Conservation (phyloP, 306 rosid species). For the Lathyrus aphaca region DNA sequence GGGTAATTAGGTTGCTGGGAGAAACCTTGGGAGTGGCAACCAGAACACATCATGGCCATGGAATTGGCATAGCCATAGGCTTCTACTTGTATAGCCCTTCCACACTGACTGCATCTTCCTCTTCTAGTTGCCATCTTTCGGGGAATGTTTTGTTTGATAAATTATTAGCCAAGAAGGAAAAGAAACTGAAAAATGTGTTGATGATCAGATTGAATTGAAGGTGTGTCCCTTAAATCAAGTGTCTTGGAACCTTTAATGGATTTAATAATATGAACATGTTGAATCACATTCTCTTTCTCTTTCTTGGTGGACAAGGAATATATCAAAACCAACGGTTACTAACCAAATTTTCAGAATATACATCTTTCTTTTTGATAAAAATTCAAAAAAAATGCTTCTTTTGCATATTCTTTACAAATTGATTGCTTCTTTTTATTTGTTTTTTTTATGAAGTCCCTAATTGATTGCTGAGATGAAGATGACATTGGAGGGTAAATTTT, state of each 20-base stretch:
- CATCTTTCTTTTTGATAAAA: neutral
- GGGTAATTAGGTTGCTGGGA: neutral
- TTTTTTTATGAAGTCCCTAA: neutral
- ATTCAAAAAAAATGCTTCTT: neutral
- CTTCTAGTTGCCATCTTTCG: constrained; percentile 41
- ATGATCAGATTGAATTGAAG: constrained; percentile 15
- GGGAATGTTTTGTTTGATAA: neutral
- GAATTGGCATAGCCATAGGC: constrained; percentile 17
- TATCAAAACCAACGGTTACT: neutral
- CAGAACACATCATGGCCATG: constrained; percentile 28
- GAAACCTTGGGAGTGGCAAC: constrained; percentile 24
- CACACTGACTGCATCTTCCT: constrained; percentile 40
- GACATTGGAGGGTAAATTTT: neutral
- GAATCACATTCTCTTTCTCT: constrained; percentile 43
- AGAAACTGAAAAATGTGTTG: neutral
- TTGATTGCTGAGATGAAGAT: constrained; percentile 11
- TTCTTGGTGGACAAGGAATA: constrained; percentile 30
- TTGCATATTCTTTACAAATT: neutral
- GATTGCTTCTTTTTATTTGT: neutral
- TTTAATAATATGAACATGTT: neutral
- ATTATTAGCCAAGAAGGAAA: neutral
- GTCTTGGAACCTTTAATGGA: neutral
- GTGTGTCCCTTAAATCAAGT: constrained; percentile 13
- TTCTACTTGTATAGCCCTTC: constrained; percentile 36
- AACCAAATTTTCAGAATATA: neutral